These are phyloP conservation scores for Dendrobium catenatum DNA, from an alignment of 106 monocot genomes.

Conservation along the genomic window DNA sequence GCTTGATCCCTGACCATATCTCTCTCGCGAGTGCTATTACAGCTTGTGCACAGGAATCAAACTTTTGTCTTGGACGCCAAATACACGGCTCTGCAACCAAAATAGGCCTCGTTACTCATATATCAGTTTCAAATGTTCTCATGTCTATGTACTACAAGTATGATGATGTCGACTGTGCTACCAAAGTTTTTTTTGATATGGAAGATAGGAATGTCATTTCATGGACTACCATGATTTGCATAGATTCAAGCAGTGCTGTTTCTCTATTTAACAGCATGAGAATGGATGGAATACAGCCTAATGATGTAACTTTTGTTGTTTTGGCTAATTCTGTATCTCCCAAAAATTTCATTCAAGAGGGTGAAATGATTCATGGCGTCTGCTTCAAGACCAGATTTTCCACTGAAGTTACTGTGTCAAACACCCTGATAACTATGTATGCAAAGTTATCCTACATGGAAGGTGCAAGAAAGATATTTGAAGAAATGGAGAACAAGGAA, in stretches of 20 bases:
- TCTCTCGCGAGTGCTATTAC: constrained; percentile 53
- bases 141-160: constrained; percentile 77
- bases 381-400: constrained; percentile 39
- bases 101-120: constrained; percentile 21
- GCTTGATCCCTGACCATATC: constrained; percentile 41
- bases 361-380: constrained; percentile 53
- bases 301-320: constrained; percentile 67
- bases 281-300: constrained; percentile 40
- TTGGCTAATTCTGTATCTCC: constrained; percentile 35
- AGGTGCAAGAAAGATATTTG: constrained; percentile 51
- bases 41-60: constrained; percentile 36
- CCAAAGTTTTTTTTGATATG: constrained; percentile 41
- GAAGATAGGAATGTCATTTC: constrained; percentile 52
- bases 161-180: constrained; percentile 14
- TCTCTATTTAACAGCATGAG: constrained; percentile 57
- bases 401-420: constrained; percentile 40
- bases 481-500: constrained; percentile 38
- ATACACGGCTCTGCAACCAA: constrained; percentile 52
- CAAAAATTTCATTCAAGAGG: constrained; percentile 19
- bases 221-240: constrained; percentile 90
- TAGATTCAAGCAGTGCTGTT: constrained; percentile 35
- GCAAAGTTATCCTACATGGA: constrained; percentile 32
- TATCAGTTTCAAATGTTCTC: constrained; percentile 62
- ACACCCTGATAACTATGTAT: constrained; percentile 79
- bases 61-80: constrained; percentile 36